Evolutionary conservation across 352 stramenopile species (phyloP).

Genomic region (Globisporangium splendens): DNA sequence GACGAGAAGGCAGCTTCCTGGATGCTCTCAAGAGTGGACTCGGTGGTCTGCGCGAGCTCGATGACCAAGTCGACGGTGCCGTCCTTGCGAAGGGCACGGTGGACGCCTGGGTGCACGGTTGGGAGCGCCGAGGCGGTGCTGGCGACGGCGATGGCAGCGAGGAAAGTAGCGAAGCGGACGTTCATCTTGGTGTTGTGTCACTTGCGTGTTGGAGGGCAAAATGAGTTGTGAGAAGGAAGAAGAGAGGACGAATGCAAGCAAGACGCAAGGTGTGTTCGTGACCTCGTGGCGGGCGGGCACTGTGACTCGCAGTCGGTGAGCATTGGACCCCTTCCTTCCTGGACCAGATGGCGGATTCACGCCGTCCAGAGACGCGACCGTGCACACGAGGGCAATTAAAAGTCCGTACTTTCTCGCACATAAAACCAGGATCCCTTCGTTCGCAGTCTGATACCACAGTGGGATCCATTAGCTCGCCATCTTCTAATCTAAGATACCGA

Average conservation of each 20-base stretch:
- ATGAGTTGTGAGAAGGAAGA: neutral
- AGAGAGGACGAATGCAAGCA: neutral
- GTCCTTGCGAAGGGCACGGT: conserved; percentile 25
- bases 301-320: no score
- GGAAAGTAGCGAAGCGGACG: conserved; percentile 5
- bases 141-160: conserved; percentile 1
- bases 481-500: no score
- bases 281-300: no score
- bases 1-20: conserved; percentile 14
- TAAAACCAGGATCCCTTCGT: no score
- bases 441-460: no score
- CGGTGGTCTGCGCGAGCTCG: conserved; percentile 23
- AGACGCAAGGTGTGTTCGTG: no score
- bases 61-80: conserved; percentile 34
- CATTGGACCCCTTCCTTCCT: no score
- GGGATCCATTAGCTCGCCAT: no score
- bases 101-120: conserved; percentile 11
- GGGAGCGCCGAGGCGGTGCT: neutral
- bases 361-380: no score
- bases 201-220: conserved; percentile 1
- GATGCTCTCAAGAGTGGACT: conserved; percentile 13
- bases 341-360: no score
- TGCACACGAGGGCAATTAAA: no score
- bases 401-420: no score
- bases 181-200: conserved; percentile 8